These are phyloP conservation scores for Podila epigama DNA, from an alignment of 192 early-diverging fungal species.

Conservation along the genomic window DNA sequence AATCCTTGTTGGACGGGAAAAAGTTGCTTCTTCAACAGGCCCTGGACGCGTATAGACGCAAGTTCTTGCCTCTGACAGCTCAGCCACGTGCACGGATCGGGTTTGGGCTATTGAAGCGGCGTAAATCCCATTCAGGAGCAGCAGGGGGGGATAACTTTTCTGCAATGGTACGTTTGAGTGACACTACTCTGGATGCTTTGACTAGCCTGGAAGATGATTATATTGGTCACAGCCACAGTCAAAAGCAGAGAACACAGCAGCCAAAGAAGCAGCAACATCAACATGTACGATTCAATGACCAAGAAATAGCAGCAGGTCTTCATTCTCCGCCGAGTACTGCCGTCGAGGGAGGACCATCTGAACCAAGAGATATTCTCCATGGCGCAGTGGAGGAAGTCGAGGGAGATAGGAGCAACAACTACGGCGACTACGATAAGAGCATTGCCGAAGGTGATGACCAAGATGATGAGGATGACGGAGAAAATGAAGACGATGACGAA, in stretches of 20 bases:
- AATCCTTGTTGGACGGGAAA: conserved; percentile 43
- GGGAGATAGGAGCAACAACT: neutral
- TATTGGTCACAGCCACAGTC: neutral
- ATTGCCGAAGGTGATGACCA: neutral
- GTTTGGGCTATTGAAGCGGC: conserved; percentile 7
- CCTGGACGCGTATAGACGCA: conserved; percentile 57
- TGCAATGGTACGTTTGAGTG: neutral
- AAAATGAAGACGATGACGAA: neutral
- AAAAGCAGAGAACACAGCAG: neutral
- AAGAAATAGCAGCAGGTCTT: too few species aligned
- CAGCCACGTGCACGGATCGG: conserved; percentile 31
- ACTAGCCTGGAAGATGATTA: neutral
- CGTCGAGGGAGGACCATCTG: neutral
- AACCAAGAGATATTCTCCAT: neutral
- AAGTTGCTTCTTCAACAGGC: conserved; percentile 58
- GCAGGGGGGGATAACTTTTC: too few species aligned
- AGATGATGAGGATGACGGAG: neutral
- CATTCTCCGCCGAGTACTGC: too few species aligned
- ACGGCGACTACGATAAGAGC: neutral
- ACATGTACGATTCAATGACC: neutral
- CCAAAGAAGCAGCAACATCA: neutral
- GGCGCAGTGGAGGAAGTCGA: neutral
- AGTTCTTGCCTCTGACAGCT: conserved; percentile 18
- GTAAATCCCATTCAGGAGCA: neutral
- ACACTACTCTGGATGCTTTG: too few species aligned